A percentile compares a stretch with the other conserved stretches of the same genome.
Evolutionary conservation across 2,329 filamentous ascomycete species (phyloP).

Genomic region (Neoscytalidium dimidiatum): DNA sequence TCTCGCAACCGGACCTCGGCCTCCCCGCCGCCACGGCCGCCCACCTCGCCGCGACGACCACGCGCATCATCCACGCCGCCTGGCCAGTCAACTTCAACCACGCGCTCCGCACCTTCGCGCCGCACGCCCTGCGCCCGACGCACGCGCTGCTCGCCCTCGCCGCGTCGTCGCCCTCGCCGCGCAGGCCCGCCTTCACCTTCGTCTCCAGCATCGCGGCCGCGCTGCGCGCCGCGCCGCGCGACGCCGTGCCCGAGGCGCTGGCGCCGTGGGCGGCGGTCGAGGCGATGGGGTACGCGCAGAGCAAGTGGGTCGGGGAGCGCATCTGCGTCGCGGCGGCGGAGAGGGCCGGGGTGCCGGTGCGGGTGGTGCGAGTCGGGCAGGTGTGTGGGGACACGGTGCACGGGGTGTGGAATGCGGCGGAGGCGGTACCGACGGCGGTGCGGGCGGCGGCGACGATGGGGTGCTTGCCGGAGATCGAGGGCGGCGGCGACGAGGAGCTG

Average conservation of each 20-base stretch:
- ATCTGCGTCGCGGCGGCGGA: constrained; percentile 49
- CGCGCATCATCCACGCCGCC: constrained; percentile 52
- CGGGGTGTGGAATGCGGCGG: constrained; percentile 53
- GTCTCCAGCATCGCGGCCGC: constrained; percentile 18
- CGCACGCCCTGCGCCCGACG: constrained; percentile 39
- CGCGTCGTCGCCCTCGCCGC: constrained; percentile 19
- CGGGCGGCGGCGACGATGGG: constrained; percentile 49
- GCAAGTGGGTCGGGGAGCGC: constrained; percentile 58
- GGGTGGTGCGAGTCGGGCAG: constrained; percentile 39
- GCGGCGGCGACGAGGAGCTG: background rate
- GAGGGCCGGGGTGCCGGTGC: constrained; percentile 26
- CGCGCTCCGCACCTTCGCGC: constrained; percentile 49
- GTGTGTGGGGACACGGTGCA: constrained; percentile 46
- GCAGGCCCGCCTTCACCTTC: background rate
- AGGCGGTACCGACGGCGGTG: constrained; percentile 54
- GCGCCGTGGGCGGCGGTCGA: constrained; percentile 20
- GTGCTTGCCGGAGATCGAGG: constrained; percentile 39
- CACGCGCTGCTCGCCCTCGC: constrained; percentile 43
- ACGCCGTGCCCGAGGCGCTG: background rate
- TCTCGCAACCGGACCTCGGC: constrained; percentile 36
- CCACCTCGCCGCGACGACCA: constrained; percentile 29
- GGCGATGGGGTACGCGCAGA: constrained; percentile 21
- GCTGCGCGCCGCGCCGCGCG: background rate
- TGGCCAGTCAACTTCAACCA: constrained; percentile 61
- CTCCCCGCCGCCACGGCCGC: constrained; percentile 30